Percentiles rank a stretch among this genome's conserved stretches.
Conservation (phyloP, 768 basidiomycete genomes). For the Termitomyces sp. region DNA sequence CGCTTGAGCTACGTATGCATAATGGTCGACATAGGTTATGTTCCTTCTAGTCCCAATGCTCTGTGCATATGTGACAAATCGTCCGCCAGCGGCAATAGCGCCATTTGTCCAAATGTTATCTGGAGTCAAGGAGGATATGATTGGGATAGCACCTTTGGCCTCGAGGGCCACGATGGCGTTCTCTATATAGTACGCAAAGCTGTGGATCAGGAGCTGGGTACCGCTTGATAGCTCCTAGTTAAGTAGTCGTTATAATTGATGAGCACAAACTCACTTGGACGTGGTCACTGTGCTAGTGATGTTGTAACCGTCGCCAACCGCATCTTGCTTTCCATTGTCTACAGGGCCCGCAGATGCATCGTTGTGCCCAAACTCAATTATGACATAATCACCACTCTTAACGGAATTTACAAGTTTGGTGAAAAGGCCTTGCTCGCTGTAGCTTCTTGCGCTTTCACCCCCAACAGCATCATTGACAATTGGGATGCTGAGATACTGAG, state of each 20-base stretch:
- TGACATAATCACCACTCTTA: slow-evolving; percentile 33
- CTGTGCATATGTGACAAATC: slow-evolving; percentile 41
- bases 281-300: slow-evolving; percentile 1
- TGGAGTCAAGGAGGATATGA: slow-evolving; percentile 44
- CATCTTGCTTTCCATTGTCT: slow-evolving; percentile 39
- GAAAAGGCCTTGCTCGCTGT: slow-evolving; percentile 42
- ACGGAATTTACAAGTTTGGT: slow-evolving; percentile 34
- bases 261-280: background rate
- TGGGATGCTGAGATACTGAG: slow-evolving; percentile 32
- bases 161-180: slow-evolving; percentile 35
- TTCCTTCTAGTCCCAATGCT: slow-evolving; percentile 28
- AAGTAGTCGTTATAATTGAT: background rate
- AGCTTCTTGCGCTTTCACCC: slow-evolving; percentile 41
- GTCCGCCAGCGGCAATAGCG: slow-evolving; percentile 26
- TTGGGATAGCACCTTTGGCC: slow-evolving; percentile 41
- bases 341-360: slow-evolving; percentile 25
- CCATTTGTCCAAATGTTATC: slow-evolving; percentile 36
- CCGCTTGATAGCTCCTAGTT: slow-evolving; percentile 21
- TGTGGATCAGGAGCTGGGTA: slow-evolving; percentile 32
- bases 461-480: slow-evolving; percentile 42
- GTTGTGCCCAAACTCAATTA: slow-evolving; percentile 47
- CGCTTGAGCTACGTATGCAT: slow-evolving; percentile 35
- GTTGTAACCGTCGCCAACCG: slow-evolving; percentile 22
- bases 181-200: slow-evolving; percentile 40
- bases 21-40: slow-evolving; percentile 41